Percentiles rank a stretch among this genome's conserved stretches.
Conservation (phyloP, 495 filamentous ascomycete genomes). For the Neurospora sp. region DNA sequence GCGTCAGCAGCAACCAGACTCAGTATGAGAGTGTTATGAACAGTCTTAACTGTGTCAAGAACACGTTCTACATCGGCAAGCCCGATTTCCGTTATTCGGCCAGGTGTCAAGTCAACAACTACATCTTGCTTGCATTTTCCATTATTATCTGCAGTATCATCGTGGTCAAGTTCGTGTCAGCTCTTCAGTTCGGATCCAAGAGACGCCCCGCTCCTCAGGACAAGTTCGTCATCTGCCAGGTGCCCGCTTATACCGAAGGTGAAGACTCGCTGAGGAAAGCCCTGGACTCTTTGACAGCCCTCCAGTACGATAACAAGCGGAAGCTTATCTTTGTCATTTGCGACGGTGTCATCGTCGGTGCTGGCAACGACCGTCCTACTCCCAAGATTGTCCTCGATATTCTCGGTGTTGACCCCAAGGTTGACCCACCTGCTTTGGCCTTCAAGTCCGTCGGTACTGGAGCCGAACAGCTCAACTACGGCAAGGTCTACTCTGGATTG, state of each 20-base stretch:
- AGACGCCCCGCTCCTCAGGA: conserved; percentile 83
- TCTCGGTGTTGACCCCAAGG: conserved; percentile 91
- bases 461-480: conserved; percentile 91
- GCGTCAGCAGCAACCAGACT: conserved; percentile 28
- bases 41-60: conserved; percentile 68
- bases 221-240: conserved; percentile 97
- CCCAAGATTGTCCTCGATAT: conserved; percentile 97
- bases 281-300: conserved; percentile 84
- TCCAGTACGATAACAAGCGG: conserved; percentile 95
- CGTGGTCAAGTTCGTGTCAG: conserved; percentile 81
- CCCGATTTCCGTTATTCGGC: conserved; percentile 73
- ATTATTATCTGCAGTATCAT: conserved; percentile 73
- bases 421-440: conserved; percentile 85
- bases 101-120: conserved; percentile 82
- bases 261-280: conserved; percentile 89
- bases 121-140: conserved; percentile 78
- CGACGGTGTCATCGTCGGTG: conserved; percentile 93
- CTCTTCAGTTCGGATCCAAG: conserved; percentile 88
- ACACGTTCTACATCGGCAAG: conserved; percentile 73
- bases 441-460: conserved; percentile 87
- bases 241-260: conserved; percentile 95
- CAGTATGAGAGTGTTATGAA: conserved; percentile 35
- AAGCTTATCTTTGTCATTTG: conserved; percentile 91
- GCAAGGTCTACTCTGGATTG: conserved; percentile 95
- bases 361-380: conserved; percentile 91